Evolutionary conservation across 768 basidiomycete genomes (phyloP).

Genomic region (Botryobasidium botryosum): DNA sequence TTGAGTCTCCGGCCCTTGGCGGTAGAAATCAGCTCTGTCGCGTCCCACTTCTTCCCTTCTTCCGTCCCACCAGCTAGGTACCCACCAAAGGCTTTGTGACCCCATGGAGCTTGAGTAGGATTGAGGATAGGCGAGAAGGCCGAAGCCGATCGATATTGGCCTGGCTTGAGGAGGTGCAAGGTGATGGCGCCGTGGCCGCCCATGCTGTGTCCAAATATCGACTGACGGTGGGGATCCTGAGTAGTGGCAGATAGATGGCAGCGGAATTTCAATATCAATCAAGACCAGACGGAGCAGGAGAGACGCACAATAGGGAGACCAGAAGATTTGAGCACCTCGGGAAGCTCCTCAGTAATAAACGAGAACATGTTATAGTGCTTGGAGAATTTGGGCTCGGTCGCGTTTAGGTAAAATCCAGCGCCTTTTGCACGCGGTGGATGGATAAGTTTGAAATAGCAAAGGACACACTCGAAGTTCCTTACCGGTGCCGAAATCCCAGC

Average conservation of each 20-base stretch:
- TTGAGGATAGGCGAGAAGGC: constrained; percentile 81
- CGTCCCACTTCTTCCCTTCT: constrained; percentile 72
- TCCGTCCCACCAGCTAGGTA: constrained; percentile 63
- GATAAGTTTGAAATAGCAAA: constrained; percentile 6
- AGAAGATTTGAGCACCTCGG: constrained; percentile 53
- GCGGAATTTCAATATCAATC: background rate
- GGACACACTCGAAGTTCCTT: constrained; percentile 5
- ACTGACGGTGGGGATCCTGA: constrained; percentile 68
- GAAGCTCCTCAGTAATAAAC: constrained; percentile 71
- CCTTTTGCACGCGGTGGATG: too few relatives aligned
- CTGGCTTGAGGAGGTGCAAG: constrained; percentile 56
- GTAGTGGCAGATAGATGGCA: background rate
- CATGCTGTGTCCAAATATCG: constrained; percentile 96
- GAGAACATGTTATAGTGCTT: constrained; percentile 81
- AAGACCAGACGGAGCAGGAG: constrained; percentile 1
- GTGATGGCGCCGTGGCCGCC: constrained; percentile 91
- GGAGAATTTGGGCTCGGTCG: constrained; percentile 55
- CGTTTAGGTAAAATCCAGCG: constrained; percentile 93
- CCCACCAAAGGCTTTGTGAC: constrained; percentile 74
- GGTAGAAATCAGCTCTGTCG: constrained; percentile 58
- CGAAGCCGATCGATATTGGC: constrained; percentile 66
- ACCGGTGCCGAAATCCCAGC: constrained; percentile 89
- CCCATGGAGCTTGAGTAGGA: constrained; percentile 79
- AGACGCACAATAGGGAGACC: constrained; percentile 58
- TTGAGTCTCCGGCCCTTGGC: constrained; percentile 40